A percentile compares a stretch with the other conserved stretches of the same genome.
Conservation (phyloP, 2,329 filamentous ascomycete species). For the Curvularia sp. region DNA sequence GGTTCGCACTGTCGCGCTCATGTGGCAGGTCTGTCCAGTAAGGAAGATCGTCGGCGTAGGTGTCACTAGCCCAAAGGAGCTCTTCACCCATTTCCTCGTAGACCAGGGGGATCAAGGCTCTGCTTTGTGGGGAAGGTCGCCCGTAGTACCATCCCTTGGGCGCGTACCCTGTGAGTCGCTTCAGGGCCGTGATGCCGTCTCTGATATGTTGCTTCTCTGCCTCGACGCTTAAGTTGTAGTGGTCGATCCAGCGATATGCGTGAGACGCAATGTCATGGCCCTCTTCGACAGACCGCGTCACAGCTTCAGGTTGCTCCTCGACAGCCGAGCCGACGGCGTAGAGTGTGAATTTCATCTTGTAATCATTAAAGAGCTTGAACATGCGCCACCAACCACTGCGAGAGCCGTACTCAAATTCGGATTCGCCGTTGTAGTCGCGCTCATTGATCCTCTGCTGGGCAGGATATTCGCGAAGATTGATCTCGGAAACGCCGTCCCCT, state of each 20-base stretch:
- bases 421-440: constrained; percentile 57
- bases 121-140: constrained; percentile 54
- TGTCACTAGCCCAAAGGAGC: constrained; percentile 59
- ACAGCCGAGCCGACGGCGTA: constrained; percentile 60
- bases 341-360: constrained; percentile 59
- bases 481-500: constrained; percentile 45
- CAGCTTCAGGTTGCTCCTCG: constrained; percentile 58
- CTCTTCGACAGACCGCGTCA: constrained; percentile 56
- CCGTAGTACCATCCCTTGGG: constrained; percentile 61
- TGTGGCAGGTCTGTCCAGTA: constrained; percentile 63
- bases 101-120: constrained; percentile 57
- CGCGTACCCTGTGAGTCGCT: constrained; percentile 55
- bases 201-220: constrained; percentile 58
- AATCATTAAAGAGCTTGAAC: constrained; percentile 58
- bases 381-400: constrained; percentile 60
- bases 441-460: constrained; percentile 50
- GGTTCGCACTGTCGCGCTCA: constrained; percentile 51
- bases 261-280: constrained; percentile 61
- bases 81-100: constrained; percentile 62
- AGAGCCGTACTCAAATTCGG: constrained; percentile 61
- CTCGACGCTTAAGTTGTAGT: constrained; percentile 56
- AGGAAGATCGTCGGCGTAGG: constrained; percentile 63
- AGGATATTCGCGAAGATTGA: constrained; percentile 48
- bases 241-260: constrained; percentile 61
- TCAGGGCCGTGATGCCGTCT: constrained; percentile 52